Evolutionary conservation across 805 yeast species (phyloP).

Genomic region (Teunomyces barrocoloradensis): DNA sequence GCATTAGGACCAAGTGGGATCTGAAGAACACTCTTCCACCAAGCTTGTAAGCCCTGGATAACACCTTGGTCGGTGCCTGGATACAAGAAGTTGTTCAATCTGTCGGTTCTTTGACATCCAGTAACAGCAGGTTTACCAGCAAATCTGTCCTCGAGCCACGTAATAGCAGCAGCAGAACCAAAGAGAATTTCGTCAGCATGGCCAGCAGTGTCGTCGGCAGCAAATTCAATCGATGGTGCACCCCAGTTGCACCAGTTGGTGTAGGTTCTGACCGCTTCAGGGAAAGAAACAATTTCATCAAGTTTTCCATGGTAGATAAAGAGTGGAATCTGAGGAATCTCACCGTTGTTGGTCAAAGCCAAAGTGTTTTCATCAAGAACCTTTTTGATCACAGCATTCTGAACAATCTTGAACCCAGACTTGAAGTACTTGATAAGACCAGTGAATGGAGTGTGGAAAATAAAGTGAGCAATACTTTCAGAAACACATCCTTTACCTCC

Average conservation of each 20-base stretch:
- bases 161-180: conserved; percentile 17
- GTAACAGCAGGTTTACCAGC: conserved; percentile 12
- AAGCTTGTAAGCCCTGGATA: neutral
- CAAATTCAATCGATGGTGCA: conserved; percentile 23
- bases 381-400: conserved; percentile 10
- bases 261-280: conserved; percentile 14
- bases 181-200: conserved; percentile 15
- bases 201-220: conserved; percentile 21
- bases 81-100: conserved; percentile 46
- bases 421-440: conserved; percentile 11
- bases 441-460: conserved; percentile 10
- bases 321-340: conserved; percentile 11
- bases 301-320: conserved; percentile 10
- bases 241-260: conserved; percentile 29
- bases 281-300: conserved; percentile 12
- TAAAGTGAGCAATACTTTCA: conserved; percentile 8
- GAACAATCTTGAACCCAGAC: conserved; percentile 17
- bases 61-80: conserved; percentile 25
- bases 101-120: conserved; percentile 33
- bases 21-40: conserved; percentile 1
- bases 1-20: conserved; percentile 4
- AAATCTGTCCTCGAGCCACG: conserved; percentile 17
- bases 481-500: neutral
- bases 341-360: conserved; percentile 12
- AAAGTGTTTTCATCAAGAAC: conserved; percentile 22